Conservation (phyloP, 768 basidiomycete genomes). For the Suillus subaureus region DNA sequence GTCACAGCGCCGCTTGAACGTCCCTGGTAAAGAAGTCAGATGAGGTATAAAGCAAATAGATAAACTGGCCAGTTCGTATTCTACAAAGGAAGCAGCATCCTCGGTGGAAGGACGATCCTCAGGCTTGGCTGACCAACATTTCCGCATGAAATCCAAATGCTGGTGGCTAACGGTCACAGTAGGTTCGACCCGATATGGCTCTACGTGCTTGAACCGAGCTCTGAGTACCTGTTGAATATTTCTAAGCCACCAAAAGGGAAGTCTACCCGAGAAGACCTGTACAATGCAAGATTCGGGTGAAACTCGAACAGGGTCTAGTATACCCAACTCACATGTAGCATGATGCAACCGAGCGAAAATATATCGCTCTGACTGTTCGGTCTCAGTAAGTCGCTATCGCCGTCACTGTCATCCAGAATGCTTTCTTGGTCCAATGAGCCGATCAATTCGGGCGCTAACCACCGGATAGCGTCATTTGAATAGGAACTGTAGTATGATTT, state of each 20-base stretch:
- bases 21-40: too few species aligned
- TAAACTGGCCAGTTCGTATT: not conserved
- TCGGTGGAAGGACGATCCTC: not conserved
- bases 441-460: too few species aligned
- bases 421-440: not conserved
- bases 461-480: too few species aligned
- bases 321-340: not conserved
- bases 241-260: slow-evolving; percentile 1
- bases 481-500: too few species aligned
- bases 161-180: not conserved
- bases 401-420: not conserved
- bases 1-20: too few species aligned
- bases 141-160: slow-evolving; percentile 1
- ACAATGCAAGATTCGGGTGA: not conserved
- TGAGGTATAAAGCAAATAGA: too few species aligned
- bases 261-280: slow-evolving; percentile 1
- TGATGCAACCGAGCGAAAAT: slow-evolving; percentile 4
- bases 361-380: not conserved
- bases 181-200: not conserved
- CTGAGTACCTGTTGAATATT: not conserved
- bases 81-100: not conserved
- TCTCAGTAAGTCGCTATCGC: not conserved
- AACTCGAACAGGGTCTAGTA: not conserved
- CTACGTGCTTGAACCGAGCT: not conserved
- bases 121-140: slow-evolving; percentile 1